Base-by-base conservation (phyloP, 2,329 filamentous ascomycete genomes). In the Fusarium musae region DNA sequence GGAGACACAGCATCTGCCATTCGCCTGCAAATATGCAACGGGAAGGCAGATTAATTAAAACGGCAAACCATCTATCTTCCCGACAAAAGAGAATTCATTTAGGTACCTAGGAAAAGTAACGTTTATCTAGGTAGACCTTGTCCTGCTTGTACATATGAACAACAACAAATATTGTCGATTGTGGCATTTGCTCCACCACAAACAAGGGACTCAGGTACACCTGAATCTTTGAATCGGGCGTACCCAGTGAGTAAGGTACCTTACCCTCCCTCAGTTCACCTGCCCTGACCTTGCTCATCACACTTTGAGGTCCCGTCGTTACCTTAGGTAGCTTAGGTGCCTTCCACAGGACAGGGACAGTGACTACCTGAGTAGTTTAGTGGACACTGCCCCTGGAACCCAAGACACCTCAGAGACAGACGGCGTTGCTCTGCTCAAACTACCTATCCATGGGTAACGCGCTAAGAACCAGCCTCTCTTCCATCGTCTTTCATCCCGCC, bases 171-270 rank as follows among this genome's bases (percentile, higher is more conserved):
- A 30, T 39, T n/a, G 26, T 39, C 26, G 37, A 30, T 15, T 23
- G 32, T 28, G 36, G 26, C 21, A 40, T 32, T 46, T 36, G 28
- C 30, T 21, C 36, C 56, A 66, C 36, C 16, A 43, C 30, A 65
- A 68, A 72, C 63, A 66, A 37, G 49, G 59, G 59, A 49, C 63
- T 74, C 67, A 74, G 63, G 68, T 73, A 68, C 59, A 72, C 63
- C 63, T 65, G 61, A 72, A 68, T 59, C 67, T 69, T 64, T 59
- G 50, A 28, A 44, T 46, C 46, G 64, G 63, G 56, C 66, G 70
- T 67, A 69, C 39, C 50, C 21, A 58, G 43, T 46, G 50, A 44
- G 56, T 56, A 32, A 30, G 28, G 11, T 12, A 44, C 50, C 49
- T 36, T 28, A 30, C 47, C 28, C 26, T 9, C 47, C 28, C 26